Evolutionary conservation across 345 rosid species (phyloP).

Genomic region (Melaleuca quinquenervia): DNA sequence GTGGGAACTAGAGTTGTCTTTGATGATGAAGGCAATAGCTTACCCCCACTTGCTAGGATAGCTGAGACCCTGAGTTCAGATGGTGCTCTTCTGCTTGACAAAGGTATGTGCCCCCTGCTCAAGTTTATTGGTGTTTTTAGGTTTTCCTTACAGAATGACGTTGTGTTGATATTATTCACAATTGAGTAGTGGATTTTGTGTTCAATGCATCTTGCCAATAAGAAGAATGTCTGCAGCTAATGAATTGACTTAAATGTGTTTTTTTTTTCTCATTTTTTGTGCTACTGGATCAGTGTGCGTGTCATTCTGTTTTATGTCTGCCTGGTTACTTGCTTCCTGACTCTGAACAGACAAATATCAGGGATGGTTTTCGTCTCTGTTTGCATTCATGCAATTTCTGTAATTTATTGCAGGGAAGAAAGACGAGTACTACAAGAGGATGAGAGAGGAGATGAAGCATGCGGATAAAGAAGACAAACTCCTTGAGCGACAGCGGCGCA

Average conservation of each 20-base stretch:
- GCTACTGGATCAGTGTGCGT: background rate
- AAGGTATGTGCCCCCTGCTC: conserved; percentile 29
- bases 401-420: conserved; percentile 32
- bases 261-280: background rate
- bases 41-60: conserved; percentile 70
- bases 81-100: conserved; percentile 34
- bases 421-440: conserved; percentile 46
- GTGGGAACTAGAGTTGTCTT: conserved; percentile 66
- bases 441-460: conserved; percentile 65
- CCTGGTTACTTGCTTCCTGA: background rate
- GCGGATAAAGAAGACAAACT: conserved; percentile 78
- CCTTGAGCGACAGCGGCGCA: conserved; percentile 51
- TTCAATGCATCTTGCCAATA: background rate
- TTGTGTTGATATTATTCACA: background rate
- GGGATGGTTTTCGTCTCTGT: background rate
- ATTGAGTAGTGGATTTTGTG: background rate
- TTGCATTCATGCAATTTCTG: background rate
- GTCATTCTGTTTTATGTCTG: background rate
- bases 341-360: background rate
- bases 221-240: background rate
- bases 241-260: background rate
- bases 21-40: conserved; percentile 76
- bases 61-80: conserved; percentile 40
- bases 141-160: background rate
- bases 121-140: background rate